phyloP scores from a whole-genome alignment of 2,329 filamentous ascomycete species.

The Neobulgaria alba region DNA sequence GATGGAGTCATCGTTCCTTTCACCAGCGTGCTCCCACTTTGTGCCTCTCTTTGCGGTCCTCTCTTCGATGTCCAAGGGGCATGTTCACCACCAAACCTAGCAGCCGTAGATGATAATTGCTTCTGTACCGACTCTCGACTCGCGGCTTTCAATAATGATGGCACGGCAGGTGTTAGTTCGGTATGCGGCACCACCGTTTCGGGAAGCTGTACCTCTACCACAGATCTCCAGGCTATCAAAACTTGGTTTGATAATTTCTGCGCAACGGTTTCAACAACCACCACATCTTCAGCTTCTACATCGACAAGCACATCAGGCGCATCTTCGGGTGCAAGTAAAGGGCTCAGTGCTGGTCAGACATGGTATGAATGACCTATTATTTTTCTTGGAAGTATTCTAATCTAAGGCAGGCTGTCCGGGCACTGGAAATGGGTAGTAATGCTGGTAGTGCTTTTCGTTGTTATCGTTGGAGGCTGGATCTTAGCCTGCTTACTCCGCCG shows the following conservation, averaged over 20 bases:
- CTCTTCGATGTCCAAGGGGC: conserved; percentile 63
- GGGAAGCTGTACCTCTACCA: conserved; percentile 41
- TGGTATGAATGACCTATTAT: no score
- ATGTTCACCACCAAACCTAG: conserved; percentile 54
- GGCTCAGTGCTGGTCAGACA: no score
- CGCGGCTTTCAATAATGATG: conserved; percentile 43
- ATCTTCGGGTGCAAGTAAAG: conserved; percentile 5
- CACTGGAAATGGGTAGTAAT: conserved; percentile 80
- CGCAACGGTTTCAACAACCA: conserved; percentile 27
- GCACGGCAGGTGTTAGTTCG: conserved; percentile 46
- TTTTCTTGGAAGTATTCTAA: no score
- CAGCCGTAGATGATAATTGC: conserved; percentile 54
- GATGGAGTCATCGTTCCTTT: conserved; percentile 43
- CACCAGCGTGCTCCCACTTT: conserved; percentile 48
- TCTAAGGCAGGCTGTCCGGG: conserved; percentile 55
- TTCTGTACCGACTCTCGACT: conserved; percentile 63
- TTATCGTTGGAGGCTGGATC: conserved; percentile 57
- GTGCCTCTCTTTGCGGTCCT: conserved; percentile 48
- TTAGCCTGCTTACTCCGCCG: conserved; percentile 63
- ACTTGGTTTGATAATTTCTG: conserved; percentile 66
- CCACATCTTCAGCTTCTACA: conserved; percentile 13
- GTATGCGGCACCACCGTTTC: conserved; percentile 51
- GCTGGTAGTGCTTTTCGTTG: conserved; percentile 64
- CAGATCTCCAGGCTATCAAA: conserved; percentile 47
- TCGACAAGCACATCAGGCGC: conserved; percentile 15